These are phyloP conservation scores for Dentiscutata heterogama DNA, from an alignment of 371 early-diverging fungal genomes.

Conservation along the genomic window DNA sequence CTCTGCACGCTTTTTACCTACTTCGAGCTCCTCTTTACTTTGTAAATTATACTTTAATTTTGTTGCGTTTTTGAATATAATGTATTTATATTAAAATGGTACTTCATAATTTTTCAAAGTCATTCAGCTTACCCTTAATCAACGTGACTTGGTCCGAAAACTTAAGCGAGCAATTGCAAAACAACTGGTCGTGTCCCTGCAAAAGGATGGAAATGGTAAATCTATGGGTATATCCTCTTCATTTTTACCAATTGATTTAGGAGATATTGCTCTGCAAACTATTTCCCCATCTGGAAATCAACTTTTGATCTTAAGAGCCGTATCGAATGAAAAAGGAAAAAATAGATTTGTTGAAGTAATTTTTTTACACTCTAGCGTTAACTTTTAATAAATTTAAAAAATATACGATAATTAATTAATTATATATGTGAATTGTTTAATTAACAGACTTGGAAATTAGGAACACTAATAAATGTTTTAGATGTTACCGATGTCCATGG, in stretches of 20 bases:
- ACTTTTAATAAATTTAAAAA: not conserved
- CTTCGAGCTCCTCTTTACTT: not conserved
- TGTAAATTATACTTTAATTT: not conserved
- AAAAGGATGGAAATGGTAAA: not conserved
- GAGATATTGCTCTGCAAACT: not conserved
- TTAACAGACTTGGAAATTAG: not conserved
- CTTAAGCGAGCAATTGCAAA: not conserved
- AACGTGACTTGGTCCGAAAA: slow-evolving; percentile 22
- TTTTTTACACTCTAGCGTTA: not conserved
- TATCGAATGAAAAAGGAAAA: slow-evolving; percentile 21
- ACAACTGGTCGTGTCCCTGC: slow-evolving; percentile 12
- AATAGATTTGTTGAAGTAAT: slow-evolving; percentile 24
- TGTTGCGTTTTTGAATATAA: not conserved
- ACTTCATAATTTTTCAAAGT: not conserved
- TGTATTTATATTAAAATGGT: not conserved
- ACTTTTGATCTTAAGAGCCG: slow-evolving; percentile 6
- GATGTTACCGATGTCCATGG: slow-evolving; percentile 31
- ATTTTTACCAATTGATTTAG: slow-evolving; percentile 24
- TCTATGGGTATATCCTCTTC: not conserved
- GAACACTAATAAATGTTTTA: not conserved
- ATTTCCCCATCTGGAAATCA: not conserved
- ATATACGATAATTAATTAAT: not conserved
- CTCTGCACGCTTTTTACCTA: not conserved
- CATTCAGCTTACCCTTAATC: not conserved
- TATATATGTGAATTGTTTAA: not conserved